Conservation (phyloP, 805 yeast species). For the Candida sphagnicola region DNA sequence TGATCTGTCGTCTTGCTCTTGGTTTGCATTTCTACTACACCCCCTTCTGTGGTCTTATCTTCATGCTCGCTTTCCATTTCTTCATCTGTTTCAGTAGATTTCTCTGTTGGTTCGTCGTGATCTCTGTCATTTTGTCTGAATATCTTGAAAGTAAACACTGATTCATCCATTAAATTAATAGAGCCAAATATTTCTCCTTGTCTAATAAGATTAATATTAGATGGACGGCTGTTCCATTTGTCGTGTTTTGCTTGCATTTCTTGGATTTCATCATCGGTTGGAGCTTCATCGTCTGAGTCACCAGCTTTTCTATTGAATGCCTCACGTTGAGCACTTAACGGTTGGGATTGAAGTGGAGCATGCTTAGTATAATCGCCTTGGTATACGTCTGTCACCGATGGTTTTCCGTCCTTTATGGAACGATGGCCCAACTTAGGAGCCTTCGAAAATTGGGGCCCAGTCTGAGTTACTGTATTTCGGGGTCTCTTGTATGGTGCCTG, state of each 20-base stretch:
- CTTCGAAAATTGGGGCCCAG: not conserved
- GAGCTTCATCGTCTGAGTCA: conserved; percentile 22
- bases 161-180: conserved; percentile 33
- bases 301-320: conserved; percentile 20
- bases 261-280: conserved; percentile 26
- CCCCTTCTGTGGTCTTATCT: not conserved
- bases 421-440: not conserved
- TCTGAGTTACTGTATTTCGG: conserved; percentile 1
- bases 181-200: conserved; percentile 30
- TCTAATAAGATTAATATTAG: conserved; percentile 2
- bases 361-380: conserved; percentile 41
- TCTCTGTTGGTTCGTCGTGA: conserved; percentile 1
- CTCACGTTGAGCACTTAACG: conserved; percentile 45
- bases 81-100: conserved; percentile 1
- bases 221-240: conserved; percentile 1
- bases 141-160: conserved; percentile 31
- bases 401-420: not conserved
- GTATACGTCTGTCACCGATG: conserved; percentile 46
- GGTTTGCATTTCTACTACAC: not conserved
- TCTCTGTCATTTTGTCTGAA: conserved; percentile 13
- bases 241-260: conserved; percentile 29
- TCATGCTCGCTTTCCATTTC: conserved; percentile 3
- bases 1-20: too few species aligned
- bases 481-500: conserved; percentile 1
- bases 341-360: conserved; percentile 51